A percentile compares a stretch with the other conserved stretches of the same genome.
These are phyloP conservation scores for Trypanosomatidae sp. DNA, from an alignment of 208 protist species.

Conservation along the genomic window DNA sequence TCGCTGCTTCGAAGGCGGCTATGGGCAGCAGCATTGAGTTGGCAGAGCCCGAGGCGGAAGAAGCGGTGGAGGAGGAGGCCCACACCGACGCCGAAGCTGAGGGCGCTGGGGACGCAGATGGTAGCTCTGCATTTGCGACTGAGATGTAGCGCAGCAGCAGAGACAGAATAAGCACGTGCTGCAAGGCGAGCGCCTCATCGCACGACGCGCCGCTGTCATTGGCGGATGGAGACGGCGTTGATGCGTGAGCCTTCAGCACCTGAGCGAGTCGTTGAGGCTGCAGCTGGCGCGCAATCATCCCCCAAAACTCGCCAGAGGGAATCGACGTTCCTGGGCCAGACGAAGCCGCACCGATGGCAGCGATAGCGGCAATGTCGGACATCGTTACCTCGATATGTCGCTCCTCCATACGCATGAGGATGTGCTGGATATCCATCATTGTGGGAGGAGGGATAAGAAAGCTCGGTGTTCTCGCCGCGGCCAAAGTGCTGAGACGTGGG, in stretches of 20 bases:
- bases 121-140: conserved; percentile 7
- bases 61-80: background rate
- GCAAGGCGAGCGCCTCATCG: conserved; percentile 13
- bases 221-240: background rate
- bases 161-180: conserved; percentile 22
- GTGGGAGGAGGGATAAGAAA: conserved; percentile 16
- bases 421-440: conserved; percentile 32
- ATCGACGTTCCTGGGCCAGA: conserved; percentile 9
- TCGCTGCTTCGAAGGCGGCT: conserved; percentile 22
- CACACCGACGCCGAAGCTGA: conserved; percentile 7
- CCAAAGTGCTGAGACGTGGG: conserved; percentile 9
- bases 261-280: conserved; percentile 18
- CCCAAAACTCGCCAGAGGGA: conserved; percentile 23
- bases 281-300: conserved; percentile 13
- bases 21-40: conserved; percentile 17
- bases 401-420: conserved; percentile 51
- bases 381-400: conserved; percentile 28
- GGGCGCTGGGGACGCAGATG: background rate
- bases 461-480: conserved; percentile 9
- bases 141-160: conserved; percentile 25
- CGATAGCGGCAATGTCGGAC: conserved; percentile 30
- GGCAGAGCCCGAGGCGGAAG: conserved; percentile 1
- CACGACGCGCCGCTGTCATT: background rate
- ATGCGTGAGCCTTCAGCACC: conserved; percentile 5
- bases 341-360: conserved; percentile 20